A percentile compares a stretch with the other conserved stretches of the same genome.
Evolutionary conservation across 2,329 filamentous ascomycete genomes (phyloP).

Genomic region (Trichophyton verrucosum): DNA sequence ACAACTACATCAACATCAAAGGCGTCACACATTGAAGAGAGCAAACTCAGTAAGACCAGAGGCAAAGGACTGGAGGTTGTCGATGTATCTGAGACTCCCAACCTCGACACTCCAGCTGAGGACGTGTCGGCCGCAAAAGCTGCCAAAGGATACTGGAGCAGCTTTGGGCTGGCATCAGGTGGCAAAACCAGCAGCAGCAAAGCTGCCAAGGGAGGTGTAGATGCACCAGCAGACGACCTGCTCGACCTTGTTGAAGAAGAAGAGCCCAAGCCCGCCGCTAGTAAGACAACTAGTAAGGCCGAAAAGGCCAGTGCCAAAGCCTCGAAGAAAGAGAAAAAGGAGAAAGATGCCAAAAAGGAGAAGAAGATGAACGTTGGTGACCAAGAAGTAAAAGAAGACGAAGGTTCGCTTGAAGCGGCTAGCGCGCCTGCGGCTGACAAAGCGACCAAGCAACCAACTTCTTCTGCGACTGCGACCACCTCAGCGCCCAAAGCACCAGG

Average conservation of each 20-base stretch:
- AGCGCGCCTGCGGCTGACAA: constrained; percentile 20
- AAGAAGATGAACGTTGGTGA: neutral
- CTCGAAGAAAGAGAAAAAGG: neutral
- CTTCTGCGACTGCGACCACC: constrained; percentile 27
- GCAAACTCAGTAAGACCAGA: constrained; percentile 20
- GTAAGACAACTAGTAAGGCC: constrained; percentile 3
- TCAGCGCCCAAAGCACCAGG: constrained; percentile 26
- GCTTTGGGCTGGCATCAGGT: constrained; percentile 27
- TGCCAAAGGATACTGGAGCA: constrained; percentile 31
- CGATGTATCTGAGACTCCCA: constrained; percentile 17
- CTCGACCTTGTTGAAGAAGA: neutral
- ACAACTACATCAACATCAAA: constrained; percentile 14
- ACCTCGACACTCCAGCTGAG: constrained; percentile 26
- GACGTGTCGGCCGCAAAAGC: constrained; percentile 16
- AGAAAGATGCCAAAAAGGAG: neutral
- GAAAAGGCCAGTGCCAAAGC: neutral
- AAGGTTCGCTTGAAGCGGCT: constrained; percentile 6
- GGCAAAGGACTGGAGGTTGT: constrained; percentile 17
- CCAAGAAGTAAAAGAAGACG: constrained; percentile 3
- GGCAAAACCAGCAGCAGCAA: constrained; percentile 31
- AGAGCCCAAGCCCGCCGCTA: constrained; percentile 1
- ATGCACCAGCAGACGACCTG: neutral
- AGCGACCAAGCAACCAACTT: constrained; percentile 29
- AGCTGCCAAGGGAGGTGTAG: constrained; percentile 20
- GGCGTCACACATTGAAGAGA: constrained; percentile 17